A percentile compares a stretch with the other conserved stretches of the same genome.
phyloP scores from a whole-genome alignment of 306 rosid genomes.

The Bauhinia variegata region DNA sequence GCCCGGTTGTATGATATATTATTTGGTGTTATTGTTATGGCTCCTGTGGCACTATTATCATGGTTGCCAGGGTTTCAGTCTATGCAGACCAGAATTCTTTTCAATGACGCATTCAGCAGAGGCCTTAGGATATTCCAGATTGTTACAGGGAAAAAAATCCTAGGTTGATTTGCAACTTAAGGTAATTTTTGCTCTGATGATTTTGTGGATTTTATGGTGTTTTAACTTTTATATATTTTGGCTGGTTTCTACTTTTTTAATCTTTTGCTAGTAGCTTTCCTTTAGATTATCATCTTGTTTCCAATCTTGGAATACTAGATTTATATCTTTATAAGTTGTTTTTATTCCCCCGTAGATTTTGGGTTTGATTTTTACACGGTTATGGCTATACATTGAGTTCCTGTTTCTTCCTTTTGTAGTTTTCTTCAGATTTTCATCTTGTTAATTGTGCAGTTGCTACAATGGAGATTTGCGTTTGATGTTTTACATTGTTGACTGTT shows the following conservation, averaged over 20 bases:
- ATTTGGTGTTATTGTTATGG: constrained; percentile 72
- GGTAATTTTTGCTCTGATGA: constrained; percentile 37
- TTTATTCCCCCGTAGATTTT: not conserved
- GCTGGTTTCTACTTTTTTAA: constrained; percentile 10
- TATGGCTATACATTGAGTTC: not conserved
- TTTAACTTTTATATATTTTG: constrained; percentile 9
- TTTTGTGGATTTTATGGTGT: constrained; percentile 11
- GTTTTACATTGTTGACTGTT: too few relatives aligned
- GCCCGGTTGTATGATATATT: constrained; percentile 76
- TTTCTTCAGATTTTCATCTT: too few relatives aligned
- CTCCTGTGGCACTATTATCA: constrained; percentile 78
- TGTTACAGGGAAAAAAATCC: constrained; percentile 64
- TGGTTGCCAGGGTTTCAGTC: constrained; percentile 93
- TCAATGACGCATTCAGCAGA: constrained; percentile 85
- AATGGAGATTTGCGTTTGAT: too few relatives aligned
- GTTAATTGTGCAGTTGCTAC: too few relatives aligned
- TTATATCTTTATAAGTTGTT: not conserved
- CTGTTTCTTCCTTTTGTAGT: not conserved
- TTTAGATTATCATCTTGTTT: not conserved
- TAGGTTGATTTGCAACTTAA: constrained; percentile 39
- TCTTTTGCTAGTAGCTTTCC: not conserved
- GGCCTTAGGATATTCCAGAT: constrained; percentile 80
- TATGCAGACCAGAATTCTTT: constrained; percentile 87
- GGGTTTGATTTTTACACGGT: not conserved
- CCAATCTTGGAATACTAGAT: not conserved